Evolutionary conservation across 768 basidiomycete species (phyloP), one percentile per base, ranked within the genome.

Genomic region (Lactarius indigo): DNA sequence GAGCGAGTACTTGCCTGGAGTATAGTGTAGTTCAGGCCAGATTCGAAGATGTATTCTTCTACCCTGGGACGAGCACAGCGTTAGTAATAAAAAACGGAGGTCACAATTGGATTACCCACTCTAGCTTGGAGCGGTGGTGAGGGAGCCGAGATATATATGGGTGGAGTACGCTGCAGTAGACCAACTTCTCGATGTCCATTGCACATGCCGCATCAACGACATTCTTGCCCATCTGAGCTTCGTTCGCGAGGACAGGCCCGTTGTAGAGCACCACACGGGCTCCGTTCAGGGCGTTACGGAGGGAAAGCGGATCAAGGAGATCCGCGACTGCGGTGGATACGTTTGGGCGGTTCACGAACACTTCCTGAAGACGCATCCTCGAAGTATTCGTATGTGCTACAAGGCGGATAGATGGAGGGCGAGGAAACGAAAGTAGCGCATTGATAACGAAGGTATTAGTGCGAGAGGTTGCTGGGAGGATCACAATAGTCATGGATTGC

Each of bases 11-110:
- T 35, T 55, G 71, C 74, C 72, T 76, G 71, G 26, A 78, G 73
- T 57, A 80, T 77, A n/a, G 78, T 79, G 68, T 77, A 78, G 54
- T 73, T 68, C 52, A 79, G 39, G 28, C 77, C 76, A 18, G 76
- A 76, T 55, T 78, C 76, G 54, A 77, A 73, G 10, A 80, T 75
- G 39, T 78, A 75, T 60, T 79, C 74, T 68, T 80, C 78, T 35
- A 78, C 71, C 61, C 75, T 76, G 20, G 37, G 39, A 9, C 33
- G 33, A 59, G 54, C 35, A 52, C 20, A 23, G 26, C 28, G 23
- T 65, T 35, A 58, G 60, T 50, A 31, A 30, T 57, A 31, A 39
- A 12, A 55, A 13, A 37, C n/a, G n/a, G n/a, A 31, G 7, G 28
- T n/a, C 26, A 18, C 2, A 55, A 42, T 35, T 33, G 35, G 13